Percentiles rank a stretch among this genome's conserved stretches.
These are phyloP conservation scores for Aschersonia sp. DNA, from an alignment of 2,329 filamentous ascomycete species.

Conservation along the genomic window DNA sequence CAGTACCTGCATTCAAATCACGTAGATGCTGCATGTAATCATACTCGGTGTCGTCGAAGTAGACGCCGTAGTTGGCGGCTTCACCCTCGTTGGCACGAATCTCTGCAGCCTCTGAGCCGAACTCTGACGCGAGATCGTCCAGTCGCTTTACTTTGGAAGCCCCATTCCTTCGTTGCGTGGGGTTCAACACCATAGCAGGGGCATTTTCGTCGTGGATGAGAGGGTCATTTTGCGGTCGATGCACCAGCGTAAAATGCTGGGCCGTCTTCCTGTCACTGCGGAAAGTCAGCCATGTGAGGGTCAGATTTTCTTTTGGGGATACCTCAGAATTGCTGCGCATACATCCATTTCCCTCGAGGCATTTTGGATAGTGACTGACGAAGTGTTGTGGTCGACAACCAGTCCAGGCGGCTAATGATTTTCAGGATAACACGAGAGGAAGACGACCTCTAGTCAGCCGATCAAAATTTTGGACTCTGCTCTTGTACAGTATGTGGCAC, in stretches of 20 bases:
- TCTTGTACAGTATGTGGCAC: slow-evolving; percentile 5
- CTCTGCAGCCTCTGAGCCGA: slow-evolving; percentile 48
- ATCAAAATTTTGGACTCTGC: background rate
- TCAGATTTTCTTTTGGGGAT: background rate
- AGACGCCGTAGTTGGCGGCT: slow-evolving; percentile 86
- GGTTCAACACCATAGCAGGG: slow-evolving; percentile 83
- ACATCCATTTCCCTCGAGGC: slow-evolving; percentile 62
- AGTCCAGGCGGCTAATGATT: too few species aligned
- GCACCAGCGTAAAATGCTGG: slow-evolving; percentile 85
- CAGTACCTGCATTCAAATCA: slow-evolving; percentile 57
- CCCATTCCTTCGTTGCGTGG: slow-evolving; percentile 28
- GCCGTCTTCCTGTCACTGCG: slow-evolving; percentile 72
- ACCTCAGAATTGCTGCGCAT: slow-evolving; percentile 7
- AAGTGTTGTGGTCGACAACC: too few species aligned
- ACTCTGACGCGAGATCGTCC: slow-evolving; percentile 61
- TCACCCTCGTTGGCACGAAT: slow-evolving; percentile 89
- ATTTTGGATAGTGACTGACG: slow-evolving; percentile 32
- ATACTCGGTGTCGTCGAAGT: slow-evolving; percentile 88
- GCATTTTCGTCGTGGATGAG: slow-evolving; percentile 85
- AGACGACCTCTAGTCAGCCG: too few species aligned
- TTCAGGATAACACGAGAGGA: too few species aligned
- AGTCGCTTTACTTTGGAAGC: slow-evolving; percentile 46
- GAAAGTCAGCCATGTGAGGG: background rate
- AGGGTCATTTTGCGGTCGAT: slow-evolving; percentile 94
- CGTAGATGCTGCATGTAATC: slow-evolving; percentile 99